Conservation (phyloP, 352 stramenopile species). For the Globisporangium acanthophoron region DNA sequence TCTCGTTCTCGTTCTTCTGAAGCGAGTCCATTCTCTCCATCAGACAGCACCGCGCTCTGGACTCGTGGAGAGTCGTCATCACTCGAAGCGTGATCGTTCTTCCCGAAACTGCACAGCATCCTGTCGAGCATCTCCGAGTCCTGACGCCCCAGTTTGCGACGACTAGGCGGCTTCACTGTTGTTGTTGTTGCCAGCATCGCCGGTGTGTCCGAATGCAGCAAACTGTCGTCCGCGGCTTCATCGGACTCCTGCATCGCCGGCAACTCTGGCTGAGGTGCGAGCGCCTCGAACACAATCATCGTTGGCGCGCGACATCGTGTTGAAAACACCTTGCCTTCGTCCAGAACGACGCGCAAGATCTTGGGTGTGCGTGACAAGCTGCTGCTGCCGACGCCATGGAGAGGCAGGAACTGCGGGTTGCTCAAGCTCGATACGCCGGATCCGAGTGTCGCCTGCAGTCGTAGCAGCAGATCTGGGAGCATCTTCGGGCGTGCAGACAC, state of each 20-base stretch:
- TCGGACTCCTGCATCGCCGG: background rate
- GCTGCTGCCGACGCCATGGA: background rate
- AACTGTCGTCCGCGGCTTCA: background rate
- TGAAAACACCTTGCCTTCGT: conserved; percentile 36
- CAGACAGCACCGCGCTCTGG: background rate
- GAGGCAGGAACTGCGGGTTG: conserved; percentile 14
- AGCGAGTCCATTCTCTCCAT: background rate
- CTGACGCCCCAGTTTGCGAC: conserved; percentile 14
- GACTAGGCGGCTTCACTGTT: conserved; percentile 8
- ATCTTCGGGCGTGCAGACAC: conserved; percentile 6
- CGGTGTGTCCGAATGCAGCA: background rate
- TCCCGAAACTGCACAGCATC: conserved; percentile 19
- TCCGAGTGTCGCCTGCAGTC: conserved; percentile 15
- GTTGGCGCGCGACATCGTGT: conserved; percentile 25
- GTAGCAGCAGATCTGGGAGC: conserved; percentile 10
- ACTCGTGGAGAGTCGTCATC: background rate
- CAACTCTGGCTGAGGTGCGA: background rate
- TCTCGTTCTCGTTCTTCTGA: background rate
- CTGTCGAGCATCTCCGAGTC: conserved; percentile 29
- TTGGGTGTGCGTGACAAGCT: background rate
- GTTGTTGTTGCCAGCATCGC: background rate
- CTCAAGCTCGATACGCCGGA: background rate
- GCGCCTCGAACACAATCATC: conserved; percentile 36
- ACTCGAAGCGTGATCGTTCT: background rate
- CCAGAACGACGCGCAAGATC: conserved; percentile 22